These are phyloP conservation scores for Botrytis fabae DNA, from an alignment of 2,329 filamentous ascomycete genomes.

Conservation along the genomic window DNA sequence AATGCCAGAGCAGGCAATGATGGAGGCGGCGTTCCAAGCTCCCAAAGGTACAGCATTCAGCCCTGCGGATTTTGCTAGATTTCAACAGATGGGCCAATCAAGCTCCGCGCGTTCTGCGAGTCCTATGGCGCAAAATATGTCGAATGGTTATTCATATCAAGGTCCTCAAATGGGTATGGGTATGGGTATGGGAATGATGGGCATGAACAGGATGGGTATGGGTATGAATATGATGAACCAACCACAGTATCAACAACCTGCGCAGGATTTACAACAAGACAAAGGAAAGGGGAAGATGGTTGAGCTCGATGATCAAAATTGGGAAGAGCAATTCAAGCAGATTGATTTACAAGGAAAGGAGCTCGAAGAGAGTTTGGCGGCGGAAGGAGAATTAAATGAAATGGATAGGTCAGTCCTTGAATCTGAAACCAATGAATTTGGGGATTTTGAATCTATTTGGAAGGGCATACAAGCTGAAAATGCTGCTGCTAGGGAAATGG, in stretches of 20 bases:
- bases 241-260: constrained; percentile 44
- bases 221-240: constrained; percentile 50
- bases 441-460: constrained; percentile 90
- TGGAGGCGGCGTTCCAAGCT: constrained; percentile 70
- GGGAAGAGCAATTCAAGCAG: constrained; percentile 95
- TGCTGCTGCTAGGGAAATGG: constrained; percentile 68
- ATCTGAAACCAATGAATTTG: constrained; percentile 73
- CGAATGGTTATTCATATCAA: constrained; percentile 52
- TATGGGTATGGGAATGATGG: constrained; percentile 50
- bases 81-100: constrained; percentile 68
- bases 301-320: constrained; percentile 89
- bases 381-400: constrained; percentile 72
- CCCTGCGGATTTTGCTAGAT: constrained; percentile 83
- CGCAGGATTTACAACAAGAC: constrained; percentile 48
- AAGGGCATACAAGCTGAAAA: constrained; percentile 77
- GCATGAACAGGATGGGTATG: constrained; percentile 62
- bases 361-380: constrained; percentile 44
- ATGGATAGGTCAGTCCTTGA: constrained; percentile 80
- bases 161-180: constrained; percentile 52
- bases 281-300: constrained; percentile 92
- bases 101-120: constrained; percentile 59
- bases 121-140: constrained; percentile 51
- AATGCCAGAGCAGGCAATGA: constrained; percentile 56
- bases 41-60: constrained; percentile 65
- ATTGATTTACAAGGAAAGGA: constrained; percentile 66